Evolutionary conservation across 2,329 filamentous ascomycete genomes (phyloP), one percentile per base, ranked within the genome.

Genomic region (Ophiostoma quercus): DNA sequence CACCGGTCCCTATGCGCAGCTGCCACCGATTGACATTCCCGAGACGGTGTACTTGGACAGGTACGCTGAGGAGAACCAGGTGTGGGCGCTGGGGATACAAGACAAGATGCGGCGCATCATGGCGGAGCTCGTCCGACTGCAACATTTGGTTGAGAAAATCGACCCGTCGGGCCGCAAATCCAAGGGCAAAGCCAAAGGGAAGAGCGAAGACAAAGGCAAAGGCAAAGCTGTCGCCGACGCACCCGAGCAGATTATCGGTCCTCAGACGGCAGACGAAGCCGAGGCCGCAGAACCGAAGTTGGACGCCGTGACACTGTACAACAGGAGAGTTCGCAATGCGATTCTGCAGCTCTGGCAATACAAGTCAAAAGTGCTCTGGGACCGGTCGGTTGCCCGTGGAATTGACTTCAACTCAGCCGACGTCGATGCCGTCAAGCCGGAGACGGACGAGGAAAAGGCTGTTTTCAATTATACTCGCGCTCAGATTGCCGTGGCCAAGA

Each of bases 31-130:
- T 7, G 73, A 75, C 4, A 70, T 76, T 2, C 76, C 75, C 12
- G 74, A 73, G 16, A 62, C 73, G 12, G 70, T 76, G 19, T 76
- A 74, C 51, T 47, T 71, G 7, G 76, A 77, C 68, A 72, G 76
- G 1, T 77, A 76, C 68, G 34, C 74, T 8, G 69, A 69, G 3
- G 72, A 73, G 25, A 72, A 76, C 73, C 34, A 74, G 74, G 74
- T 69, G 4, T 67, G 41, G 41, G 25, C 66, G 3, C 14, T 54
- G 25, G 66, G 9, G 2, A 14, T 34, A 12, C 66, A 67, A 29
- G 41, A 67, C 43, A 51, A 72, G 9, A 72, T 71, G 65, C 65
- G 65, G n/a, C 12, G 7, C 3, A 47, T 32, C 0, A 29, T 66
- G 65, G 11, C 11, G 5, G 37, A n/a, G 39, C 65, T 66, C 9